Evolutionary conservation across 805 yeast genomes (phyloP), one percentile per base, ranked within the genome.

Genomic region (Cyberlindnera suaveolens): DNA sequence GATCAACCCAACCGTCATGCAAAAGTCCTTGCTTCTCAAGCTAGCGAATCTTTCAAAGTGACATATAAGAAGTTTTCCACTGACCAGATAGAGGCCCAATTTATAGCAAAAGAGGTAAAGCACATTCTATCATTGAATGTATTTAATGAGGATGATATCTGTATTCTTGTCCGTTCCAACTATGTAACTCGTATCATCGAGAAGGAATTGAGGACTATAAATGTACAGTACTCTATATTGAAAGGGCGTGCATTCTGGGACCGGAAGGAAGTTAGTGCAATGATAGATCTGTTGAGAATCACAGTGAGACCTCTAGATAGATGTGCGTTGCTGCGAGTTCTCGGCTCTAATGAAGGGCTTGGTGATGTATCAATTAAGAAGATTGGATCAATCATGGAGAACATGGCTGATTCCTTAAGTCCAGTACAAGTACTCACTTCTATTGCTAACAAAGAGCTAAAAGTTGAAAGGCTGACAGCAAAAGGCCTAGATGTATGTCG

Each of bases 221-320:
- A 74, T 4, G 72, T 89, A 3, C 89, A 93, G 0, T 85, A 85
- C 53, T 63, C 65, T 8, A 72, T 89, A 45, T 69, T 84, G 0
- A 80, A 82, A 41, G 96, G 96, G 0, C 70, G 69, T 36, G 81
- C 88, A 1, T 85, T 88, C 54, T 86, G 95, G 91, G 87, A 84
- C 34, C 62, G 82, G 34, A 76, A 75, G 43, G 96, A 86, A 54
- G 80, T 87, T 14, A 67, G 70, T 18, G 63, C 76, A 1, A 70
- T 85, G 44, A 47, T 88, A 35, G 85, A 82, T 54, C 78, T 80
- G 50, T 56, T 91, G 23, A 71, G 88, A 29, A 77, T 82, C 1
- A 66, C 85, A 5, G 69, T 75, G 5, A 74, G 81, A 23, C 76
- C 72, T 19, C 60, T 64, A 41, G 96, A 88, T 56, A 65, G 73